Evolutionary conservation across 73 alveolate genomes (phyloP).

Genomic region (Durusdinium trenchii): DNA sequence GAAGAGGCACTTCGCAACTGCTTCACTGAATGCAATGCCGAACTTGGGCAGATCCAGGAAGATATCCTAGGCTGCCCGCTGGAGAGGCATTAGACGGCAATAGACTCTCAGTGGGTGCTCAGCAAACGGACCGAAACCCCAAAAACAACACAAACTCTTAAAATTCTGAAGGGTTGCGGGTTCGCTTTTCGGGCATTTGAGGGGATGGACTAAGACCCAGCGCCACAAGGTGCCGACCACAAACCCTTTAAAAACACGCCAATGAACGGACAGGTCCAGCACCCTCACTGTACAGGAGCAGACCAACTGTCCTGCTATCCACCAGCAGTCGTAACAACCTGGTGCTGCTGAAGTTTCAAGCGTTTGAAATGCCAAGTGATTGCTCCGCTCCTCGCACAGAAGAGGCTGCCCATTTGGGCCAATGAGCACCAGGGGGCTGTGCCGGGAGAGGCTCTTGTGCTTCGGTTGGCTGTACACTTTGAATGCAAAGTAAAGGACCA

Average conservation of each 20-base stretch:
- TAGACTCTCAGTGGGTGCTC: background rate
- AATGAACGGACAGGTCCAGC: background rate
- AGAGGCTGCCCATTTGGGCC: background rate
- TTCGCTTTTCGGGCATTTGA: background rate
- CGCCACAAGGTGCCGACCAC: background rate
- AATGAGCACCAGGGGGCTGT: background rate
- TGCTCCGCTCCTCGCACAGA: constrained; percentile 25
- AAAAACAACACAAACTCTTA: background rate
- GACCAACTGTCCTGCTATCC: background rate
- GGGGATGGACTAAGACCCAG: background rate
- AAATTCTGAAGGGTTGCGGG: background rate
- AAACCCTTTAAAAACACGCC: background rate
- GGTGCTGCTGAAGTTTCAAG: background rate
- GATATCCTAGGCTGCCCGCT: constrained; percentile 55
- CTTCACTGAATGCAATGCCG: constrained; percentile 74
- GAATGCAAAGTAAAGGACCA: background rate
- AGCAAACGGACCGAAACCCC: background rate
- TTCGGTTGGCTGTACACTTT: background rate
- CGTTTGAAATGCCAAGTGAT: constrained; percentile 50
- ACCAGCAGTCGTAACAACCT: background rate
- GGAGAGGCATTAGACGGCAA: no score
- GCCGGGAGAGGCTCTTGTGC: background rate
- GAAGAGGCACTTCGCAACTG: constrained; percentile 28
- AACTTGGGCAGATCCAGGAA: constrained; percentile 73
- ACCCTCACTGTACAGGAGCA: background rate